Conservation (phyloP, 2,329 filamentous ascomycete species). For the Colletotrichum horii region DNA sequence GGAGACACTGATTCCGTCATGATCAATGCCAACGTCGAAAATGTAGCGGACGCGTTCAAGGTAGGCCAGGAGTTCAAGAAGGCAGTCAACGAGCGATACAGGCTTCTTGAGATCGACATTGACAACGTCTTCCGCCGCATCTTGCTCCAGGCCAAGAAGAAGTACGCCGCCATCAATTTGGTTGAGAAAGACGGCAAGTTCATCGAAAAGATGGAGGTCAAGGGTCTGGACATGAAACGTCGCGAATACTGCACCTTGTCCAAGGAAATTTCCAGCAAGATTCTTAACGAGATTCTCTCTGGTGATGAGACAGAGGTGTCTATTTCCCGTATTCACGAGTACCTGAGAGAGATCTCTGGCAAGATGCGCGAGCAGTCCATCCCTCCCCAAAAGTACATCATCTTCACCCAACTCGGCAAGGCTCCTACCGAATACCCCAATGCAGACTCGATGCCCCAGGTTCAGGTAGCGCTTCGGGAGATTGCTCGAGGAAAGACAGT, state of each 20-base stretch:
- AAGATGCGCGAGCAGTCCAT: constrained; percentile 85
- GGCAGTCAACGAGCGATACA: constrained; percentile 92
- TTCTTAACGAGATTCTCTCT: constrained; percentile 93
- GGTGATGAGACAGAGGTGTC: constrained; percentile 91
- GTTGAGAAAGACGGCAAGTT: constrained; percentile 88
- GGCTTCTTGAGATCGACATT: constrained; percentile 93
- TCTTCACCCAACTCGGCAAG: constrained; percentile 97
- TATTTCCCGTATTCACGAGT: constrained; percentile 89
- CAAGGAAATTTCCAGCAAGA: constrained; percentile 89
- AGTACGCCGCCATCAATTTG: constrained; percentile 96
- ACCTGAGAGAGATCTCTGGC: constrained; percentile 80
- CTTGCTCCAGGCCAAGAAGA: constrained; percentile 96
- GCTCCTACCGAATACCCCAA: constrained; percentile 93
- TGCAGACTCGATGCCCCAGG: constrained; percentile 92
- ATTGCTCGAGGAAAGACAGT: constrained; percentile 85
- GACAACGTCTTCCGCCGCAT: constrained; percentile 96
- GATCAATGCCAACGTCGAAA: constrained; percentile 99
- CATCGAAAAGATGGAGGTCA: constrained; percentile 94
- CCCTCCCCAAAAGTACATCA: constrained; percentile 88
- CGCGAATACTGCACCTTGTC: constrained; percentile 96
- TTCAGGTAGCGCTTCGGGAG: constrained; percentile 91
- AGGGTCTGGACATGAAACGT: constrained; percentile 96
- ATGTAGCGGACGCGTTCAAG: constrained; percentile 85
- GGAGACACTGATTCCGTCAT: constrained; percentile 99
- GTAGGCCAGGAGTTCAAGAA: constrained; percentile 95